These are phyloP conservation scores for Elsinoe fawcettii DNA, from an alignment of 2,329 filamentous ascomycete species.

Conservation along the genomic window DNA sequence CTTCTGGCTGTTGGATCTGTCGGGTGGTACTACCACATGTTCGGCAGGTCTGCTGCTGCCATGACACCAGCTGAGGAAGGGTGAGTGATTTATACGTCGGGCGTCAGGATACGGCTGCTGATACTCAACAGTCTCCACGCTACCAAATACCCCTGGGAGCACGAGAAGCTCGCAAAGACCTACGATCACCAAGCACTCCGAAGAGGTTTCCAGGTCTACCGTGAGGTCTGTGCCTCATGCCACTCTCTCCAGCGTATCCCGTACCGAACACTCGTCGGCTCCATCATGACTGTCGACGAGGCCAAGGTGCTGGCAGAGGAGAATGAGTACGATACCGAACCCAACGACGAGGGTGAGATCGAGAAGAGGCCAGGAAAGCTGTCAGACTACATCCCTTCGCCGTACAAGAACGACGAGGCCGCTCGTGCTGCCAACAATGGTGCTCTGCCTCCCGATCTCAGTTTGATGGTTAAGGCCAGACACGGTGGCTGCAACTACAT, in stretches of 20 bases:
- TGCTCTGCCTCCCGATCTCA: constrained; percentile 94
- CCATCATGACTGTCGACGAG: constrained; percentile 91
- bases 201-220: constrained; percentile 99
- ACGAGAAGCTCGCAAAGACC: constrained; percentile 84
- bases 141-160: constrained; percentile 91
- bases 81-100: constrained; percentile 55
- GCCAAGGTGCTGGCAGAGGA: constrained; percentile 95
- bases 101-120: background rate
- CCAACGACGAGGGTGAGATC: constrained; percentile 95
- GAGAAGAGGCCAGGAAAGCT: constrained; percentile 98
- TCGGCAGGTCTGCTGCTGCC: constrained; percentile 78
- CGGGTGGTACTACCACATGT: constrained; percentile 96
- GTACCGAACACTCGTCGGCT: constrained; percentile 85
- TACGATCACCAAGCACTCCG: constrained; percentile 97
- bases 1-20: constrained; percentile 79
- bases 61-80: constrained; percentile 95
- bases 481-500: constrained; percentile 99
- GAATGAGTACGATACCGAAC: constrained; percentile 97
- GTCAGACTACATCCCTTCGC: constrained; percentile 87
- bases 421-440: constrained; percentile 97
- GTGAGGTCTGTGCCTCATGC: constrained; percentile 94
- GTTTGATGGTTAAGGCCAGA: constrained; percentile 92
- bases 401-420: constrained; percentile 99
- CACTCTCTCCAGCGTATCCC: constrained; percentile 93
- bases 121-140: constrained; percentile 66